Conservation (phyloP, 179 eudicot genomes). For the Pouteria campechiana region DNA sequence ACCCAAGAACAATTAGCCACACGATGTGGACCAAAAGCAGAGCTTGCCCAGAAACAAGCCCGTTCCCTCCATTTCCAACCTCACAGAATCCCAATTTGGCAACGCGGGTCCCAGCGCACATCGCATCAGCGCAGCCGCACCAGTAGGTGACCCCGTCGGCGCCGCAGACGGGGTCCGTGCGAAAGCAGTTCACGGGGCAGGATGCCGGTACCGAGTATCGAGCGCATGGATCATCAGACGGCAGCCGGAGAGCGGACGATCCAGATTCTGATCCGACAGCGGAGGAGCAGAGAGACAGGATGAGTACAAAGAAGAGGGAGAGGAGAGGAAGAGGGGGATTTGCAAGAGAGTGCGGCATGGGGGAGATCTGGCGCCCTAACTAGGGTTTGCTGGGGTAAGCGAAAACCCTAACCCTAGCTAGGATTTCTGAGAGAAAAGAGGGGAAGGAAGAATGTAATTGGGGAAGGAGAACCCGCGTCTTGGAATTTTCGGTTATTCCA, state of each 20-base stretch:
- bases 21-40: slow-evolving; percentile 75
- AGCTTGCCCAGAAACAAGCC: slow-evolving; percentile 69
- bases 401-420: too few relatives aligned
- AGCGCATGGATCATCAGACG: slow-evolving; percentile 35
- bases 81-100: slow-evolving; percentile 64
- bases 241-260: slow-evolving; percentile 4
- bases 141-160: slow-evolving; percentile 89
- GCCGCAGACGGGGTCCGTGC: slow-evolving; percentile 91
- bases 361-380: too few relatives aligned
- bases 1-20: slow-evolving; percentile 74
- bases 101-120: slow-evolving; percentile 59
- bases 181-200: slow-evolving; percentile 82
- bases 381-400: too few relatives aligned
- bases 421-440: too few relatives aligned
- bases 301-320: slow-evolving; percentile 13
- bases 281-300: slow-evolving; percentile 5
- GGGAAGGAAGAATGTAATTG: too few relatives aligned
- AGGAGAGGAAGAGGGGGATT: slow-evolving; percentile 8
- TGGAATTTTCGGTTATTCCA: too few relatives aligned
- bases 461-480: too few relatives aligned
- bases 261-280: slow-evolving; percentile 16
- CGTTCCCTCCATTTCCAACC: slow-evolving; percentile 63
- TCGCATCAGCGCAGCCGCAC: slow-evolving; percentile 94
- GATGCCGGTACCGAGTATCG: slow-evolving; percentile 4
- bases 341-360: not conserved